A percentile compares a stretch with the other conserved stretches of the same genome.
phyloP scores from a whole-genome alignment of 352 stramenopile genomes.

The Pythium oligandrum region DNA sequence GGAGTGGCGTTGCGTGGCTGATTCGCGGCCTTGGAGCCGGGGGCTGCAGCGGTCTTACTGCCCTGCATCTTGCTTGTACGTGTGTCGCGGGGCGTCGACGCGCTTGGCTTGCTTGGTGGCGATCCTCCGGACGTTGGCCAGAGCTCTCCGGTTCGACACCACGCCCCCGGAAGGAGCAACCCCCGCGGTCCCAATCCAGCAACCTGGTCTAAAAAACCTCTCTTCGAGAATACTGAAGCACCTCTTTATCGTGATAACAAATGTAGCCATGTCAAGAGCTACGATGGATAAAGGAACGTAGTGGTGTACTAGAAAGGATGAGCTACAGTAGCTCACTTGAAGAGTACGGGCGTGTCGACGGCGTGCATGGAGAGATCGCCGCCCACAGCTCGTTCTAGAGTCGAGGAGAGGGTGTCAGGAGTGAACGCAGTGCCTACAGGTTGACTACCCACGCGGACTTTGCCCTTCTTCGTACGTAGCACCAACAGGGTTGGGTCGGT shows the following conservation, averaged over 20 bases:
- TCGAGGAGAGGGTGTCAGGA: slow-evolving; percentile 45
- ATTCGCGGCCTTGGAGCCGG: slow-evolving; percentile 2
- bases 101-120: too few relatives aligned
- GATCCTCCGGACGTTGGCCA: too few relatives aligned
- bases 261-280: too few relatives aligned
- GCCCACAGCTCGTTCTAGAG: slow-evolving; percentile 66
- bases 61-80: not conserved
- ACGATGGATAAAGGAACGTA: too few relatives aligned
- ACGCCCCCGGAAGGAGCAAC: too few relatives aligned
- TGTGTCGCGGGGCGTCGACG: too few relatives aligned
- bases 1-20: slow-evolving; percentile 2
- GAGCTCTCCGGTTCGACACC: too few relatives aligned
- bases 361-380: slow-evolving; percentile 49
- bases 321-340: slow-evolving; percentile 11
- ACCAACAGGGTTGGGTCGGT: slow-evolving; percentile 46
- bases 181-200: too few relatives aligned
- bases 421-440: slow-evolving; percentile 30
- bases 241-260: too few relatives aligned
- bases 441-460: slow-evolving; percentile 50
- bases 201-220: too few relatives aligned
- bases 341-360: slow-evolving; percentile 19
- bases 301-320: too few relatives aligned
- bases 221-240: too few relatives aligned
- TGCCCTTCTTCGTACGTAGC: slow-evolving; percentile 58
- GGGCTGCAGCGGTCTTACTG: slow-evolving; percentile 2